A percentile compares a stretch with the other conserved stretches of the same genome.
phyloP scores from a whole-genome alignment of 116 monocot species.

The Dioscorea cayenensis region DNA sequence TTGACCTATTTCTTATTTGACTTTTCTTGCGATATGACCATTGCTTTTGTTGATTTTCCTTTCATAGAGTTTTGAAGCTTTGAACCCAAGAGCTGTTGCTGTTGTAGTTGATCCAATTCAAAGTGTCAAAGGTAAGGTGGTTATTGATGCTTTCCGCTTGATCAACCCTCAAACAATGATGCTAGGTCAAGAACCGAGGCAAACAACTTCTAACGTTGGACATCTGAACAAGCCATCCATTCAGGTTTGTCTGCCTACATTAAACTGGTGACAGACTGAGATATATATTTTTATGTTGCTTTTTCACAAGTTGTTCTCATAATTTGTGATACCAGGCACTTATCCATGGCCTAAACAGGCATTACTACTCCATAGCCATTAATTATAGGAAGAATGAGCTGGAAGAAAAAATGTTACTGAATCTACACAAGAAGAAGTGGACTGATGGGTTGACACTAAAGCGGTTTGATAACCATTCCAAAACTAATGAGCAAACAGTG shows the following conservation, averaged over 20 bases:
- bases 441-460: slow-evolving; percentile 71
- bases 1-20: background rate
- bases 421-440: slow-evolving; percentile 91
- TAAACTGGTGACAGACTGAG: background rate
- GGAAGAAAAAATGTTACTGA: slow-evolving; percentile 94
- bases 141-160: slow-evolving; percentile 97
- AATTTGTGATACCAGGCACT: slow-evolving; percentile 40
- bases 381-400: slow-evolving; percentile 92
- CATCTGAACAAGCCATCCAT: slow-evolving; percentile 94
- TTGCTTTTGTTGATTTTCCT: background rate
- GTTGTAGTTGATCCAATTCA: slow-evolving; percentile 94
- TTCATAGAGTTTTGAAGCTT: slow-evolving; percentile 85
- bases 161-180: slow-evolving; percentile 98
- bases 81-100: slow-evolving; percentile 93
- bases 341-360: slow-evolving; percentile 86
- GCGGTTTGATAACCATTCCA: slow-evolving; percentile 77
- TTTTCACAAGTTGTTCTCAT: background rate
- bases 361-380: slow-evolving; percentile 95
- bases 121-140: slow-evolving; percentile 98
- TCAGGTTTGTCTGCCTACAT: slow-evolving; percentile 33
- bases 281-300: background rate
- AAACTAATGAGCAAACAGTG: slow-evolving; percentile 84
- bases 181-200: slow-evolving; percentile 96
- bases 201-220: slow-evolving; percentile 89
- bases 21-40: background rate